Evolutionary conservation across 2,329 filamentous ascomycete species (phyloP), one percentile per base, ranked within the genome.

Genomic region (Alternaria triticina): DNA sequence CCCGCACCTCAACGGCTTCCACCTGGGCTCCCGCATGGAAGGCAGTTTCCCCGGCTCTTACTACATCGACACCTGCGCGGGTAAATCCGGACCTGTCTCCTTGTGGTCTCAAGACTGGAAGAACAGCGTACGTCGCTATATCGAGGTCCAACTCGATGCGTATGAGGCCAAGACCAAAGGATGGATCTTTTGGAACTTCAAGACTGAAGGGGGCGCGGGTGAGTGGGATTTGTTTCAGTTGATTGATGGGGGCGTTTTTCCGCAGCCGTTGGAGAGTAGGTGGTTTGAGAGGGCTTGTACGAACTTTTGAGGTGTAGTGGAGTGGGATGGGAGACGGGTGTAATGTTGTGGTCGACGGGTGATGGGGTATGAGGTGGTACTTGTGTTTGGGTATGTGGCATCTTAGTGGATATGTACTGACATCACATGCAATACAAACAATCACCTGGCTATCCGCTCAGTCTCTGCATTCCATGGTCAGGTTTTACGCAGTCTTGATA

Each of bases 131-230:
- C 74, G 84, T 36, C 82, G 79, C 17, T 87, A 85, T 65, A 84
- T 88, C 56, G 84, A 87, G 65, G 84, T 85, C 2, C 86, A 88
- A 72, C 73, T 88, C n/a, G 82, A 85, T 54, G 77, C 82, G 0
- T 88, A 84, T 65, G 86, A 88, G 74, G 69, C 74, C 12, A 79
- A 80, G 36, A 82, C 83, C 0, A 73, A 83, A 5, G 86, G 86
- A 5, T 88, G 85, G 85, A 76, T 87, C 30, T 87, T 86, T 66
- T 88, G 86, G 85, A 87, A 86, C 62, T 87, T 86, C 79, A 88
- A 88, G 79, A 86, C 86, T 0, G 84, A 87, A 68, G 72, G 69
- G 0, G 64, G 65, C 0, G 82, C 83, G 0, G 83, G 84, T 9
- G 86, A 87, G 66, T 87, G 86, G 84, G 85, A 87, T 74, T 75